phyloP scores from a whole-genome alignment of 2,329 filamentous ascomycete species.

The Apiospora hydei region DNA sequence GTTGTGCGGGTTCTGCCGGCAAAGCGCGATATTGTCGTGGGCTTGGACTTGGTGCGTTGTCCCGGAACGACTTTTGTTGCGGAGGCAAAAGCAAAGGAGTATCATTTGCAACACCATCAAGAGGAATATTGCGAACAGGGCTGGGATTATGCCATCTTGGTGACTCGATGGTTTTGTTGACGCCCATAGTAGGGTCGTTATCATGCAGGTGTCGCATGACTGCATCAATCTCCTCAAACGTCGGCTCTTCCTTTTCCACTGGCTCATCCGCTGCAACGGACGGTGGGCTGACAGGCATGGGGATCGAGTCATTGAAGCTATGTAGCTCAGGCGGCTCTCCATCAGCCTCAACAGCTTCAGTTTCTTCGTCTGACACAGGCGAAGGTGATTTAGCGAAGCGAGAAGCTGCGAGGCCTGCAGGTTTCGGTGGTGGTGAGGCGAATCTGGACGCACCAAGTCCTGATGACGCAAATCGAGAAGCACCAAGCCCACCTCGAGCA shows the following conservation, averaged over 20 bases:
- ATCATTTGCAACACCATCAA: constrained; percentile 39
- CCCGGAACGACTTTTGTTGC: constrained; percentile 58
- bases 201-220: constrained; percentile 88
- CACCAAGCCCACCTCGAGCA: constrained; percentile 36
- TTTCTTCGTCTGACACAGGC: constrained; percentile 39
- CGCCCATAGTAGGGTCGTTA: constrained; percentile 74
- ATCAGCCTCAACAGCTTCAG: constrained; percentile 25
- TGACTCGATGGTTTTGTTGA: constrained; percentile 66
- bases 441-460: constrained; percentile 58
- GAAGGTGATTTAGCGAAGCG: constrained; percentile 53
- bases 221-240: constrained; percentile 88
- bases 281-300: constrained; percentile 41
- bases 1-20: constrained; percentile 55
- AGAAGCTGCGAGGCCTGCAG: constrained; percentile 52
- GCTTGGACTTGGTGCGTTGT: constrained; percentile 77
- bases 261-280: constrained; percentile 37
- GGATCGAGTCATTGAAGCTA: constrained; percentile 40
- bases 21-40: constrained; percentile 62
- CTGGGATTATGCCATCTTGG: constrained; percentile 56
- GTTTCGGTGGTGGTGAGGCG: constrained; percentile 52
- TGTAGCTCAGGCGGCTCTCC: constrained; percentile 39
- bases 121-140: constrained; percentile 46
- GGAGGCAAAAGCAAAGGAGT: constrained; percentile 62
- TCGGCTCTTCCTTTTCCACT: constrained; percentile 48
- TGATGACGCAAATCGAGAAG: constrained; percentile 46